Conservation (phyloP, 2,329 filamentous ascomycete species). For the Tympanopsis confertula region DNA sequence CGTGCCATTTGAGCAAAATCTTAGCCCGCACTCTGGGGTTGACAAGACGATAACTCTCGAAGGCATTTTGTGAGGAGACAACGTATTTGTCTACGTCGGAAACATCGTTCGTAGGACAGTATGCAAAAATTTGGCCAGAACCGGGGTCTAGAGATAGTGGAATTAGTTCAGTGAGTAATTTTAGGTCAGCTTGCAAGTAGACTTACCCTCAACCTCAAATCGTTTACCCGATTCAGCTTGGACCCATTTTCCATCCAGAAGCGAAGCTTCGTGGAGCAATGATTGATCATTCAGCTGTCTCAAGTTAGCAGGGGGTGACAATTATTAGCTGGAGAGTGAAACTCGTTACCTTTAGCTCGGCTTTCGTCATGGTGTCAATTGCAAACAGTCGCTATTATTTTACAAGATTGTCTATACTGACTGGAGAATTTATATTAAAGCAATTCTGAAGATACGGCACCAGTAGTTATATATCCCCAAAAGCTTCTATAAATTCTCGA, state of each 20-base stretch:
- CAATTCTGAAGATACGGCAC: no score
- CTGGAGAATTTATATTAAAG: no score
- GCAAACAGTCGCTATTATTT: no score
- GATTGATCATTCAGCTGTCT: slow-evolving; percentile 1
- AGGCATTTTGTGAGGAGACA: slow-evolving; percentile 1
- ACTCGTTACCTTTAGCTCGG: no score
- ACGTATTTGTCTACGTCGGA: slow-evolving; percentile 1
- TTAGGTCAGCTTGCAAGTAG: slow-evolving; percentile 1
- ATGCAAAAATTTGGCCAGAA: neutral
- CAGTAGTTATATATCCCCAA: no score
- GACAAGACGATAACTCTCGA: neutral
- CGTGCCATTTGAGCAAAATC: slow-evolving; percentile 21
- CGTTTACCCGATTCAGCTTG: slow-evolving; percentile 1
- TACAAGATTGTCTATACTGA: no score
- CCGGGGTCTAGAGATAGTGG: slow-evolving; percentile 1
- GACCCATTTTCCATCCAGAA: slow-evolving; percentile 1
- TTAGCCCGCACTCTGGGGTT: slow-evolving; percentile 6
- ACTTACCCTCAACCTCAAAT: slow-evolving; percentile 2
- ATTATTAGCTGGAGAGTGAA: no score
- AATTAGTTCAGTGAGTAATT: no score
- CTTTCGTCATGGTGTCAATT: no score
- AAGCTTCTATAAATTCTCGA: no score
- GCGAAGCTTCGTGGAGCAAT: slow-evolving; percentile 1
- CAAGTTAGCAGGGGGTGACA: no score
- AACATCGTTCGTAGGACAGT: neutral